Evolutionary conservation across 129 eudicot genomes (phyloP).

Genomic region (Escallonia herrerae): DNA sequence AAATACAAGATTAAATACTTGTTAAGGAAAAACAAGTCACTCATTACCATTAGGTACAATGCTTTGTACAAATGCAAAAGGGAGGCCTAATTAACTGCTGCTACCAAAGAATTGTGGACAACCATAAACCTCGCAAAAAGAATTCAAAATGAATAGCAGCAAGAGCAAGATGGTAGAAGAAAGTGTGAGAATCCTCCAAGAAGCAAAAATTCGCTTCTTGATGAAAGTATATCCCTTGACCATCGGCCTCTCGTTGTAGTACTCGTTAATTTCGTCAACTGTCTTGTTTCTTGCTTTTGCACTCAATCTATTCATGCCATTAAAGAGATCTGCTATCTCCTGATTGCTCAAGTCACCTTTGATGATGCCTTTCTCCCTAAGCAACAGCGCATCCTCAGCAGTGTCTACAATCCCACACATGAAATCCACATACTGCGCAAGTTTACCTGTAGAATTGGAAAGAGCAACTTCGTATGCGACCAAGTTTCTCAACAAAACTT

Average conservation of each 20-base stretch:
- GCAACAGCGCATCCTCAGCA: slow-evolving; percentile 31
- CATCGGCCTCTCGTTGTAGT: slow-evolving; percentile 14
- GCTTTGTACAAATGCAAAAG: background rate
- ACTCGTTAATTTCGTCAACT: slow-evolving; percentile 26
- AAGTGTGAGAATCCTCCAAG: slow-evolving; percentile 21
- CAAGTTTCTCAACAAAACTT: slow-evolving; percentile 41
- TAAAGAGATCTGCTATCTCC: slow-evolving; percentile 31
- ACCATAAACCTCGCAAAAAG: slow-evolving; percentile 33
- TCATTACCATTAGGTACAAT: too few species aligned
- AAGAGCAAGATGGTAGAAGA: slow-evolving; percentile 23
- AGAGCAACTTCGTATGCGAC: slow-evolving; percentile 38
- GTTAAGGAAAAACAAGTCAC: too few species aligned
- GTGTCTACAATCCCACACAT: slow-evolving; percentile 42
- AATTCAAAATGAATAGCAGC: slow-evolving; percentile 23
- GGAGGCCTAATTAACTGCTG: background rate
- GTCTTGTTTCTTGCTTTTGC: slow-evolving; percentile 13
- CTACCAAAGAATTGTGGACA: slow-evolving; percentile 21
- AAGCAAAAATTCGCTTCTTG: slow-evolving; percentile 25
- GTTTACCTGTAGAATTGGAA: slow-evolving; percentile 2
- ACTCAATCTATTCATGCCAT: slow-evolving; percentile 24
- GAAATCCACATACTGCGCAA: slow-evolving; percentile 24
- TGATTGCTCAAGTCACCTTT: slow-evolving; percentile 13
- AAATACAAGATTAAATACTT: too few species aligned
- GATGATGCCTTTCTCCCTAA: slow-evolving; percentile 20
- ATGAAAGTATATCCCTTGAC: slow-evolving; percentile 20